Base-by-base conservation (phyloP, 306 rosid genomes). In the Mucuna pruriens region DNA sequence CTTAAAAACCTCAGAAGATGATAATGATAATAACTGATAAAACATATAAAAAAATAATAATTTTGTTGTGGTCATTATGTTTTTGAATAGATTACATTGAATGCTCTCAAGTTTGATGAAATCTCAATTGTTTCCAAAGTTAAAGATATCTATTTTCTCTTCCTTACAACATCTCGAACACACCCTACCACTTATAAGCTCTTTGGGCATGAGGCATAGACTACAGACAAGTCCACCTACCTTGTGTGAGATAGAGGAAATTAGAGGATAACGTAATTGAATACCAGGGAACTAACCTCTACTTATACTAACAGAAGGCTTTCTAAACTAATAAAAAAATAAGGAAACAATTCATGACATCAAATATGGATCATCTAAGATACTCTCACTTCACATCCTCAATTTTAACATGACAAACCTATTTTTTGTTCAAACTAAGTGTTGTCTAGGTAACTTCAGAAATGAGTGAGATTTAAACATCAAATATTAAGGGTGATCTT, bases 1-100 rank as follows among this genome's bases (percentile, higher is more conserved):
- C 72, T 68, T 85, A 52, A 82, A 82, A 84, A 71, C 67, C 33
- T 83, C 75, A 70, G 46, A 76, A 54, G 60, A 81, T 54, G 68
- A 85, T 44, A 78, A 69, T 38, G 49, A 60, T 26, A 40, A 25
- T n/a, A n/a, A n/a, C n/a, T n/a, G n/a, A n/a, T n/a, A n/a, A n/a
- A n/a, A n/a, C n/a, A n/a, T n/a, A n/a, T n/a, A n/a, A n/a, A n/a
- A n/a, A n/a, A n/a, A 29, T 40, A 26, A 38, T 11, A 58, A 38
- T 31, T 17, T 46, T 29, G 13, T 61, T 55, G 13, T 49, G 19
- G 11, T 54, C 57, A 45, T 71, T 34, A 34, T 29, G 51, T 9
- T 74, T 77, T 39, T 52, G 7, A 68, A 42, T 33, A 42, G 61
- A 76, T 10, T 66, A 19, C 5, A 11, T 9, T 66, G 5, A 20